A percentile compares a stretch with the other conserved stretches of the same genome.
phyloP scores from a whole-genome alignment of 352 stramenopile species.

The Globisporangium cylindrosporum region DNA sequence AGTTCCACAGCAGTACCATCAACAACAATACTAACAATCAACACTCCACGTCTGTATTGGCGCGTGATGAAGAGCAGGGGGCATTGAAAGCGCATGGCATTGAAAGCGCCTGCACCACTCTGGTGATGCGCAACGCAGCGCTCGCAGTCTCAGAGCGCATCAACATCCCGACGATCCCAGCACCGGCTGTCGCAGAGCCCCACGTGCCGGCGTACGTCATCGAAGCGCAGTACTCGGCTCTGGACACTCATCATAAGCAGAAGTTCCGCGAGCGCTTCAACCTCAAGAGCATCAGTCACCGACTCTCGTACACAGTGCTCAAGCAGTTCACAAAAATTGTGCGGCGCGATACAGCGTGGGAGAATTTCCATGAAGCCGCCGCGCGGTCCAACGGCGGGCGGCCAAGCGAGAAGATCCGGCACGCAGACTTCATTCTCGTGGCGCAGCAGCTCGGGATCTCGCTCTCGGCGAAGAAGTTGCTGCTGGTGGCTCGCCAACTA shows the following conservation, averaged over 20 bases:
- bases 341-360: slow-evolving; percentile 52
- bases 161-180: slow-evolving; percentile 39
- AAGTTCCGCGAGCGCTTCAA: slow-evolving; percentile 63
- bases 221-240: slow-evolving; percentile 52
- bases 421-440: slow-evolving; percentile 49
- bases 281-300: slow-evolving; percentile 54
- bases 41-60: background rate
- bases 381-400: slow-evolving; percentile 13
- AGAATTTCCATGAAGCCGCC: slow-evolving; percentile 41
- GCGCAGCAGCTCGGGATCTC: slow-evolving; percentile 39
- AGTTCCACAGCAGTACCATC: slow-evolving; percentile 4
- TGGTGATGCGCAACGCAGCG: slow-evolving; percentile 60
- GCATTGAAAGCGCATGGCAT: slow-evolving; percentile 12
- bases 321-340: slow-evolving; percentile 67
- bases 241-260: slow-evolving; percentile 39
- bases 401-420: slow-evolving; percentile 22
- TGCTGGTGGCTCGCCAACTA: slow-evolving; percentile 36
- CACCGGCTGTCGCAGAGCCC: slow-evolving; percentile 31
- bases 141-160: slow-evolving; percentile 47
- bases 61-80: background rate
- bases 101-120: slow-evolving; percentile 37
- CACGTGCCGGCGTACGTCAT: slow-evolving; percentile 48
- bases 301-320: slow-evolving; percentile 57
- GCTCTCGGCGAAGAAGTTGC: slow-evolving; percentile 45
- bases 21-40: background rate